Evolutionary conservation across 805 yeast species (phyloP).

Genomic region (Candida rishiriensis): DNA sequence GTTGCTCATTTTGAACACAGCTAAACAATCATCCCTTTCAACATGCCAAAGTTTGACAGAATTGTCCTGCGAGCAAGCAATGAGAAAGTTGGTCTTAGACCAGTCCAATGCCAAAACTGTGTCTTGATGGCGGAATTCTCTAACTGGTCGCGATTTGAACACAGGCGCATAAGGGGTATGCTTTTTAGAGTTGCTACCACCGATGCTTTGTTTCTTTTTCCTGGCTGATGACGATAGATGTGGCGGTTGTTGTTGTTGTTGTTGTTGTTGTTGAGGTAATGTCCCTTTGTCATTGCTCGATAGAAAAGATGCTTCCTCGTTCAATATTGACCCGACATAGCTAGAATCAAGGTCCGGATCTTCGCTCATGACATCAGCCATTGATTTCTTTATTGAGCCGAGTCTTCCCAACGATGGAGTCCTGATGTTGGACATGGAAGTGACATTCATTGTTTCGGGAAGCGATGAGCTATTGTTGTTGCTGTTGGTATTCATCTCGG

Average conservation of each 20-base stretch:
- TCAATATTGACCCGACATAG: background rate
- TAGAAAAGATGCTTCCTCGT: background rate
- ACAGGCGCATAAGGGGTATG: slow-evolving; percentile 61
- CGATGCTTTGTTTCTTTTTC: slow-evolving; percentile 3
- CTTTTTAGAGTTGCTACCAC: slow-evolving; percentile 12
- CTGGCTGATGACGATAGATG: background rate
- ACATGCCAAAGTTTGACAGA: slow-evolving; percentile 85
- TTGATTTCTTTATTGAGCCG: background rate
- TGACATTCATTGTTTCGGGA: background rate
- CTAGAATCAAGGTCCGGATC: background rate
- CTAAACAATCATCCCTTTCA: slow-evolving; percentile 56
- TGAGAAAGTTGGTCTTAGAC: slow-evolving; percentile 79
- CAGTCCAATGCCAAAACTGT: slow-evolving; percentile 77
- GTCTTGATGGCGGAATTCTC: slow-evolving; percentile 55
- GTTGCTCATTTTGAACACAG: slow-evolving; percentile 68
- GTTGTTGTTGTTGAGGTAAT: background rate
- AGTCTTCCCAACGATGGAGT: slow-evolving; percentile 6
- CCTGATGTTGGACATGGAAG: background rate
- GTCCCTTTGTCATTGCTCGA: background rate
- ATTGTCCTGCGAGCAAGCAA: slow-evolving; percentile 80
- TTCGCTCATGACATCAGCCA: background rate
- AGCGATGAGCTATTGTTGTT: background rate
- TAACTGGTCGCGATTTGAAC: slow-evolving; percentile 62
- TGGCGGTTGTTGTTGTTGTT: background rate
- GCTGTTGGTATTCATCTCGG: background rate